phyloP scores from a whole-genome alignment of 345 rosid species.

The Populus pruinosa region DNA sequence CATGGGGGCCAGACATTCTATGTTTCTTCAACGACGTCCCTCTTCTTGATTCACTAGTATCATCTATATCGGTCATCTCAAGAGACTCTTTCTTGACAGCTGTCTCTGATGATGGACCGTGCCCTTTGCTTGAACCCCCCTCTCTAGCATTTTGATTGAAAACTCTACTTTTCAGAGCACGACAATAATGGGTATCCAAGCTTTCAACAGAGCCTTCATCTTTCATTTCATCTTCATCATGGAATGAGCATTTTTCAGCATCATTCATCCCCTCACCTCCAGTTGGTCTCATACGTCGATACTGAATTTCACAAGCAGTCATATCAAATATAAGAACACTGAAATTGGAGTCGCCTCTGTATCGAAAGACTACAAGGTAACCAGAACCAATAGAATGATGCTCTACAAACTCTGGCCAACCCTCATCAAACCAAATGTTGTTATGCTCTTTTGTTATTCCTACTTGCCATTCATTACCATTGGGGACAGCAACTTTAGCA shows the following conservation, averaged over 20 bases:
- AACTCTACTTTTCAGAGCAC: neutral
- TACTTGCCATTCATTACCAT: conserved; percentile 36
- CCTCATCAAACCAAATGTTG: conserved; percentile 40
- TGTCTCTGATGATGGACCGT: conserved; percentile 11
- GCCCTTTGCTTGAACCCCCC: conserved; percentile 14
- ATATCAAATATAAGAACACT: conserved; percentile 32
- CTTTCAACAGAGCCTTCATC: neutral
- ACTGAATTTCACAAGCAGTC: conserved; percentile 37
- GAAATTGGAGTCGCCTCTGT: conserved; percentile 32
- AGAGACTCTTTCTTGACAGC: conserved; percentile 13
- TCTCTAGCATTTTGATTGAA: neutral
- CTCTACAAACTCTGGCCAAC: conserved; percentile 39
- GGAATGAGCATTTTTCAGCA: conserved; percentile 7
- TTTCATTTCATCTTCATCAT: neutral
- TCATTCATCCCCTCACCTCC: neutral
- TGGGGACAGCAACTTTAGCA: conserved; percentile 25
- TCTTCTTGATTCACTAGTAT: conserved; percentile 3
- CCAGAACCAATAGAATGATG: conserved; percentile 33
- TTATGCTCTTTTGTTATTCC: conserved; percentile 23
- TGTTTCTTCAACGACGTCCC: neutral
- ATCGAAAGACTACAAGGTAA: conserved; percentile 36
- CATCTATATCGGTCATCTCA: neutral
- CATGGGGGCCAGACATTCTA: neutral
- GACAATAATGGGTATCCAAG: neutral
- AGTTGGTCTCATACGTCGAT: neutral